A percentile compares a stretch with the other conserved stretches of the same genome.
phyloP scores from a whole-genome alignment of 208 protist species.

The Acanthamoeba divionensis region DNA sequence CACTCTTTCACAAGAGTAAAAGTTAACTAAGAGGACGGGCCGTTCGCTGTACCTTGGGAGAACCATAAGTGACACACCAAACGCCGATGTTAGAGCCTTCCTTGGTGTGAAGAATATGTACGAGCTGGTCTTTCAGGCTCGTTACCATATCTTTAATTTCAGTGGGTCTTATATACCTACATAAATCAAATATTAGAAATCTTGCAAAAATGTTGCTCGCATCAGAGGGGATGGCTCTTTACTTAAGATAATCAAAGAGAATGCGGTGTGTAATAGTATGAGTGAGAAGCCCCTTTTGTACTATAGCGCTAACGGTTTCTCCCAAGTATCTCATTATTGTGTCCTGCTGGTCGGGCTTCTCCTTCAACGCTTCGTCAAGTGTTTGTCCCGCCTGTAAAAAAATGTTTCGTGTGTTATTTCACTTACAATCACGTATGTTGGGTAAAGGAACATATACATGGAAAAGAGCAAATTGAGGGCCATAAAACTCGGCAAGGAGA shows the following conservation, averaged over 20 bases:
- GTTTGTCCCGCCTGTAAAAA: too few species aligned
- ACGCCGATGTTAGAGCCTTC: conserved; percentile 15
- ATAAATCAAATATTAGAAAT: background rate
- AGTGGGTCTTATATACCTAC: background rate
- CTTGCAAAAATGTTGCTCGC: background rate
- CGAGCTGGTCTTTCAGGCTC: conserved; percentile 6
- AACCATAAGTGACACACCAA: conserved; percentile 11
- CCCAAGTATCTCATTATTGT: background rate
- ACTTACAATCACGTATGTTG: too few species aligned
- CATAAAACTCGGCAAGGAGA: conserved; percentile 36
- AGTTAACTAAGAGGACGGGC: too few species aligned
- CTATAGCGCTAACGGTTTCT: background rate
- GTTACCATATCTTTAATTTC: conserved; percentile 16
- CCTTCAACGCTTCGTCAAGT: too few species aligned
- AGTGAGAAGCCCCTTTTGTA: background rate
- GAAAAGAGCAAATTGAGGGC: conserved; percentile 25
- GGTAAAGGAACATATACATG: background rate
- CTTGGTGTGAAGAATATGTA: conserved; percentile 47
- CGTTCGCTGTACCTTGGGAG: too few species aligned
- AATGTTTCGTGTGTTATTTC: too few species aligned
- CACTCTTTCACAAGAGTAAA: too few species aligned
- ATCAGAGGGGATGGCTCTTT: background rate
- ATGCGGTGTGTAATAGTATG: conserved; percentile 15
- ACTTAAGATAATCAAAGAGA: conserved; percentile 29
- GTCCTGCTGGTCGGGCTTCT: background rate